Evolutionary conservation across 495 filamentous ascomycete species (phyloP).

Genomic region (Xylaria telfairii): DNA sequence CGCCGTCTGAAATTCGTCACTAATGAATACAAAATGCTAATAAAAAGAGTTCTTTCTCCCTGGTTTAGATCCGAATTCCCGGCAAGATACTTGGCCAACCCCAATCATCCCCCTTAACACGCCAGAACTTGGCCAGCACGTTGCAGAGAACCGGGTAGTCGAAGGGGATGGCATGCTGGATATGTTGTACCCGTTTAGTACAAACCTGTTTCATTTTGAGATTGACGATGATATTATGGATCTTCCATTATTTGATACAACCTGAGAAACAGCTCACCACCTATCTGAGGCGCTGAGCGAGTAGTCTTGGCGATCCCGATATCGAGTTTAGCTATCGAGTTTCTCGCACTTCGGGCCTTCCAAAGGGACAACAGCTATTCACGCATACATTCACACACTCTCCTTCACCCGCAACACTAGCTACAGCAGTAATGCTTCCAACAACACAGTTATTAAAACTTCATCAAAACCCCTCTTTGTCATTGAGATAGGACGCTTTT

Average conservation of each 20-base stretch:
- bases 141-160: not conserved
- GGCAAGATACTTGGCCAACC: not conserved
- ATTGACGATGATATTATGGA: not conserved
- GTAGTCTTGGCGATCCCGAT: too few species aligned
- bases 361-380: too few species aligned
- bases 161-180: not conserved
- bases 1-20: too few species aligned
- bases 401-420: too few species aligned
- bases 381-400: too few species aligned
- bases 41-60: not conserved
- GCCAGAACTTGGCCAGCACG: not conserved
- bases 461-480: too few species aligned
- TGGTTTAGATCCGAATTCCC: not conserved
- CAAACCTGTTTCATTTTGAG: not conserved
- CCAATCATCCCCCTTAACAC: not conserved
- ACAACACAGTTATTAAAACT: too few species aligned
- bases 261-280: not conserved
- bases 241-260: not conserved
- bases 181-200: slow-evolving; percentile 2
- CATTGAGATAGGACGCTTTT: too few species aligned
- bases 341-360: too few species aligned
- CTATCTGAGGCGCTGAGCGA: too few species aligned
- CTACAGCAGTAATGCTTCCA: too few species aligned
- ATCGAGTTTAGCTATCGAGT: too few species aligned
- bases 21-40: not conserved